Conservation (phyloP, 2,329 filamentous ascomycete species). For the Diplodia mutila region DNA sequence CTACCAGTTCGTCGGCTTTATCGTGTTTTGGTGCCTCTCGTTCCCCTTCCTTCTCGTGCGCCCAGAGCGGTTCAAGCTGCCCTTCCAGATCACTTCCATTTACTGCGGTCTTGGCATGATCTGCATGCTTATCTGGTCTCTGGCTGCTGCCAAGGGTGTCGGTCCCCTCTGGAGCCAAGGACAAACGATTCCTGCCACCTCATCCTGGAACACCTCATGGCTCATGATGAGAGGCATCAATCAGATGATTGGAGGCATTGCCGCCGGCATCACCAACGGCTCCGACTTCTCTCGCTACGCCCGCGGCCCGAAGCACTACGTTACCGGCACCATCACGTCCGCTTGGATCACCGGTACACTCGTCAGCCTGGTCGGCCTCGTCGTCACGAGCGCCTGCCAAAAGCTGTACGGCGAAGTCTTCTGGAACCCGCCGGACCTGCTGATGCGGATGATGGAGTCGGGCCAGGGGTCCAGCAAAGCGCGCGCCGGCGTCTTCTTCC, state of each 20-base stretch:
- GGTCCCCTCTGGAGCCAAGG: constrained; percentile 49
- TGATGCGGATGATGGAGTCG: constrained; percentile 51
- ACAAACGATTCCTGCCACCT: constrained; percentile 41
- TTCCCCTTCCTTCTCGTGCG: constrained; percentile 54
- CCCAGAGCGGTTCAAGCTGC: constrained; percentile 55
- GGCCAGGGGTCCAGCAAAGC: constrained; percentile 47
- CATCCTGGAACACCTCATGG: constrained; percentile 48
- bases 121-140: constrained; percentile 50
- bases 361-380: constrained; percentile 49
- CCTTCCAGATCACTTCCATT: constrained; percentile 50
- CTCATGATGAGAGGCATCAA: constrained; percentile 53
- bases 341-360: constrained; percentile 47
- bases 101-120: constrained; percentile 54
- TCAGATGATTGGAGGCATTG: constrained; percentile 47
- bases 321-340: constrained; percentile 47
- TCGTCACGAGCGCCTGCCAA: constrained; percentile 46
- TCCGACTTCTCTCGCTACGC: constrained; percentile 53
- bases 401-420: constrained; percentile 43
- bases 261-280: constrained; percentile 49
- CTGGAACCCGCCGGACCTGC: constrained; percentile 49
- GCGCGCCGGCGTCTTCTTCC: constrained; percentile 43
- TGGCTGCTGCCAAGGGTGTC: constrained; percentile 49
- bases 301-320: constrained; percentile 39
- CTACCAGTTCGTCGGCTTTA: constrained; percentile 42
- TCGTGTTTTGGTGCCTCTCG: constrained; percentile 41